A percentile compares a stretch with the other conserved stretches of the same genome.
Conservation (phyloP, 805 yeast genomes). For the Kazachstania psychrophila region DNA sequence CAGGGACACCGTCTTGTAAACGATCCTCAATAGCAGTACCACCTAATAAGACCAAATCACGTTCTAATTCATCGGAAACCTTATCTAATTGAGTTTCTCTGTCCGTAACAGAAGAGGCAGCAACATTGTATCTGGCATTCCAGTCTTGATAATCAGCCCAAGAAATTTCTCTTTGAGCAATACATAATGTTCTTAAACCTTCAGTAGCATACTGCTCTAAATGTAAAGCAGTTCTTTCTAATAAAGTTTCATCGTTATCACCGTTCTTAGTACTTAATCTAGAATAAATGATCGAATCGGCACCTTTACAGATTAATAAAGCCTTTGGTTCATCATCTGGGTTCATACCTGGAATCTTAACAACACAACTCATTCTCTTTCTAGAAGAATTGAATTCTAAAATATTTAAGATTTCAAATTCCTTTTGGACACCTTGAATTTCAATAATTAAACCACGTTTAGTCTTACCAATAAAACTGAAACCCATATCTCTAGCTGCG, state of each 20-base stretch:
- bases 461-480: slow-evolving; percentile 54
- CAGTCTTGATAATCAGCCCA: slow-evolving; percentile 57
- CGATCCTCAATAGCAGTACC: slow-evolving; percentile 86
- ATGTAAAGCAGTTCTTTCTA: slow-evolving; percentile 60
- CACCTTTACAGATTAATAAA: slow-evolving; percentile 71
- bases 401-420: slow-evolving; percentile 60
- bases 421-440: slow-evolving; percentile 61
- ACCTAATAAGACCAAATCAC: slow-evolving; percentile 56
- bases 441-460: slow-evolving; percentile 58
- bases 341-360: slow-evolving; percentile 48
- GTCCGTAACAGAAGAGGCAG: slow-evolving; percentile 52
- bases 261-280: slow-evolving; percentile 38
- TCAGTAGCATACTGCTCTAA: slow-evolving; percentile 73
- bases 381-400: slow-evolving; percentile 77
- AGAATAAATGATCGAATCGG: slow-evolving; percentile 69
- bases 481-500: slow-evolving; percentile 73
- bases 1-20: slow-evolving; percentile 81
- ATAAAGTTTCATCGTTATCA: slow-evolving; percentile 38
- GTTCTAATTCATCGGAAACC: slow-evolving; percentile 66
- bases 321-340: slow-evolving; percentile 48
- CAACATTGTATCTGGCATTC: slow-evolving; percentile 53
- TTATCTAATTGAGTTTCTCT: slow-evolving; percentile 68
- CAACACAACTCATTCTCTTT: slow-evolving; percentile 79
- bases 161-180: slow-evolving; percentile 58
- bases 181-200: slow-evolving; percentile 74